phyloP scores from a whole-genome alignment of 1,284 basidiomycete species.

The Apiotrichum gamsii region DNA sequence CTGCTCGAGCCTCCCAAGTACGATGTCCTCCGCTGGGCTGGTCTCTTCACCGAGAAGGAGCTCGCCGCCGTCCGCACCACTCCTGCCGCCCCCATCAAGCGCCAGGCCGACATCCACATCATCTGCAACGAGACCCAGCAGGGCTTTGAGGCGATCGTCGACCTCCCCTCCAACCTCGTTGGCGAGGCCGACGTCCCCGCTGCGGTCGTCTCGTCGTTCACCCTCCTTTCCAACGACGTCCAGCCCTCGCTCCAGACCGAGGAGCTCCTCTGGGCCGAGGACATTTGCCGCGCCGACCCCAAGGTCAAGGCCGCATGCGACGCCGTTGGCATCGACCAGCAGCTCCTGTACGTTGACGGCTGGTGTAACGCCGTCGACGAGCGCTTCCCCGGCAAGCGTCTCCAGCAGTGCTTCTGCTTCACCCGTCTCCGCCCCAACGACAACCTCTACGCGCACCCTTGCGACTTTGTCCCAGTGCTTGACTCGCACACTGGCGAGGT shows the following conservation, averaged over 20 bases:
- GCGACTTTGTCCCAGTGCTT: constrained; percentile 46
- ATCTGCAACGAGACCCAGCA: constrained; percentile 45
- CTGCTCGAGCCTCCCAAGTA: constrained; percentile 44
- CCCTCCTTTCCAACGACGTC: constrained; percentile 41
- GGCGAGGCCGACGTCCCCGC: constrained; percentile 17
- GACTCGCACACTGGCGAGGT: constrained; percentile 44
- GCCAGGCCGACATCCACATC: constrained; percentile 44
- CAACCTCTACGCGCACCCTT: constrained; percentile 49
- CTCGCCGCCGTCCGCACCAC: constrained; percentile 14
- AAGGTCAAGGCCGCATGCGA: constrained; percentile 44
- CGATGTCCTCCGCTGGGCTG: constrained; percentile 37
- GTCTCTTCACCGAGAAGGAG: constrained; percentile 37
- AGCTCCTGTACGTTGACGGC: constrained; percentile 46
- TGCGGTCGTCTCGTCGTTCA: constrained; percentile 34
- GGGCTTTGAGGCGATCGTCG: constrained; percentile 42
- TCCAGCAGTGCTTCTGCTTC: constrained; percentile 49
- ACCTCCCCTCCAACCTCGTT: constrained; percentile 41
- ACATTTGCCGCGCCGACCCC: constrained; percentile 44
- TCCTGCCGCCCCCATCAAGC: constrained; percentile 13
- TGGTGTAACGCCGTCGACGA: constrained; percentile 51
- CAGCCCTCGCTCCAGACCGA: constrained; percentile 50
- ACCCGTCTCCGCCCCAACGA: constrained; percentile 42
- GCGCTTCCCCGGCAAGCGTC: constrained; percentile 43
- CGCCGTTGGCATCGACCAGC: constrained; percentile 46
- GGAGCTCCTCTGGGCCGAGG: constrained; percentile 50